These are phyloP conservation scores for Paraphaeosphaeria minitans DNA, from an alignment of 2,329 filamentous ascomycete species.

Conservation along the genomic window DNA sequence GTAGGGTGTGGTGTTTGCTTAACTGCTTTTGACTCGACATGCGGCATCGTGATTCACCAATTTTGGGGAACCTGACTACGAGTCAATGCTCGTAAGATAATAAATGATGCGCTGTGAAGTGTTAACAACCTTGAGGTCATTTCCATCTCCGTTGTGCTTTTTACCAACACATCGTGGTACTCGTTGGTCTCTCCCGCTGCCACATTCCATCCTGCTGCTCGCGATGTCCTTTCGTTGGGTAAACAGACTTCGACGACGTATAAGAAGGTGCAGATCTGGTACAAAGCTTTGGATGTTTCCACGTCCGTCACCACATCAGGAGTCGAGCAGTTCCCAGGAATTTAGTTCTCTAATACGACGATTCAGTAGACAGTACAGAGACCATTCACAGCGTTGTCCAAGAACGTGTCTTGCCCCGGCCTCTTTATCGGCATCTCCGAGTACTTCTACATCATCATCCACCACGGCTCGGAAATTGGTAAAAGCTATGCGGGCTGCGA, in stretches of 20 bases:
- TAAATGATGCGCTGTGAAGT: background rate
- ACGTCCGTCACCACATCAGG: background rate
- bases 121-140: background rate
- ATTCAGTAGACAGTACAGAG: background rate
- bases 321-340: background rate
- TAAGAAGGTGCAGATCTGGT: background rate
- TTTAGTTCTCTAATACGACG: background rate
- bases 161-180: background rate
- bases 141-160: background rate
- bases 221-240: background rate
- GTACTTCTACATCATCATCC: background rate
- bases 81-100: background rate
- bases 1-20: background rate
- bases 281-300: background rate
- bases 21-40: background rate
- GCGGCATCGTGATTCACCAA: background rate
- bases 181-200: background rate
- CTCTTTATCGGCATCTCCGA: background rate
- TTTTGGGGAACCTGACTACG: background rate
- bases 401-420: background rate
- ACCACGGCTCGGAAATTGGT: conserved; percentile 1
- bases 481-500: background rate
- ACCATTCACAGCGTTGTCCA: background rate
- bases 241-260: background rate
- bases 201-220: background rate